A percentile compares a stretch with the other conserved stretches of the same genome.
Evolutionary conservation across 208 protist genomes (phyloP).

Genomic region (Zelonia costaricensis): DNA sequence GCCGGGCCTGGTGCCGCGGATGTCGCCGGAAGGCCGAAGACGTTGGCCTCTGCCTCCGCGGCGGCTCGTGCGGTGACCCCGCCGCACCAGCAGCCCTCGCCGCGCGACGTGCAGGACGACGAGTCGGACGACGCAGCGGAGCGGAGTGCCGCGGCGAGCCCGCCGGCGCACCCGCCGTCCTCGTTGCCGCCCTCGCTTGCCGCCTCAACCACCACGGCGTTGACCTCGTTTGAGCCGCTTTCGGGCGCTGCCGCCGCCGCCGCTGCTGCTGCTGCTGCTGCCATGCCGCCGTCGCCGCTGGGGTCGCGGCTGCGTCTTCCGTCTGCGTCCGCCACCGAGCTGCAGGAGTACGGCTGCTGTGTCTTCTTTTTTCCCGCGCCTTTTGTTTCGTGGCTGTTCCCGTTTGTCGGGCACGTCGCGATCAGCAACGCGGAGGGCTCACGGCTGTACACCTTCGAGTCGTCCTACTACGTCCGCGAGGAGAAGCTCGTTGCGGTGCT

Average conservation of each 20-base stretch:
- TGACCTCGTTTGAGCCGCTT: no score
- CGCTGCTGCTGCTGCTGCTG: no score
- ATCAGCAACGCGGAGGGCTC: conserved; percentile 81
- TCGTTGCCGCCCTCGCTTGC: background rate
- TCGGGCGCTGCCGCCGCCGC: no score
- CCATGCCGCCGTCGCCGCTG: conserved; percentile 5
- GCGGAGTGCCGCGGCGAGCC: background rate
- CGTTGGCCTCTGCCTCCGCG: no score
- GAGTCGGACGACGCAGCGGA: background rate
- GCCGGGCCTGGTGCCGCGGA: no score
- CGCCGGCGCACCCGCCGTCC: no score
- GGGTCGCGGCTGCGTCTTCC: conserved; percentile 1
- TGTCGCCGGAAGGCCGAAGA: no score
- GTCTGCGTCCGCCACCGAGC: conserved; percentile 5
- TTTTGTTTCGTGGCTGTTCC: conserved; percentile 79
- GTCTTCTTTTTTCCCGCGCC: conserved; percentile 88
- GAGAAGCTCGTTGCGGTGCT: conserved; percentile 54
- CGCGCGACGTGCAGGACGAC: no score
- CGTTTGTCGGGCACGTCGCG: conserved; percentile 76
- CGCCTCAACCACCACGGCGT: background rate
- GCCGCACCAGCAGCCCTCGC: no score
- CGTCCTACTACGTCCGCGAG: conserved; percentile 66
- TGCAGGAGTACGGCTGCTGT: conserved; percentile 78
- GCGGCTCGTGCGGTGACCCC: no score
- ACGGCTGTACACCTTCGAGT: conserved; percentile 67